These are phyloP conservation scores for Camellia sinensis DNA, from an alignment of 148 eudicot species.

Conservation along the genomic window DNA sequence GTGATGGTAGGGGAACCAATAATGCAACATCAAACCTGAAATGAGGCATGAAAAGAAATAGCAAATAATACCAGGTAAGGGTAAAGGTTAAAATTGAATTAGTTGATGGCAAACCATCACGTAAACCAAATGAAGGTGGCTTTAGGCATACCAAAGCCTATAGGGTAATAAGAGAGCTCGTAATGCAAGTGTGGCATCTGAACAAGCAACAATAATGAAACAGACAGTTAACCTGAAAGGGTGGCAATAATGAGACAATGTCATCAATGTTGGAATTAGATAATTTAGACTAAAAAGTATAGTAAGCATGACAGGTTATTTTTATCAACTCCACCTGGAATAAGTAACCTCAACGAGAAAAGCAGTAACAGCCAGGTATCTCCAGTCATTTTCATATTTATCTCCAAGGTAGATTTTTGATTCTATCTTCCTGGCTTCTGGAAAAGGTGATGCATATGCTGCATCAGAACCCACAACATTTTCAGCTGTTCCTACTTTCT, in stretches of 20 bases:
- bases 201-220: slow-evolving; percentile 80
- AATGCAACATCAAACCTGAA: slow-evolving; percentile 94
- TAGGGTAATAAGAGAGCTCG: slow-evolving; percentile 90
- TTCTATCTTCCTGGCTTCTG: slow-evolving; percentile 26
- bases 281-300: neutral
- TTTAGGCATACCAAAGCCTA: slow-evolving; percentile 68
- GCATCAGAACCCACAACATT: slow-evolving; percentile 26
- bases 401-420: slow-evolving; percentile 31
- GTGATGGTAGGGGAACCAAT: slow-evolving; percentile 71
- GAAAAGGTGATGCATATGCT: slow-evolving; percentile 16
- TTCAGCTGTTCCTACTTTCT: slow-evolving; percentile 24
- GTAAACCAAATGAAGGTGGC: neutral
- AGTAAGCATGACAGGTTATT: neutral
- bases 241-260: neutral
- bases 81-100: neutral
- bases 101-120: slow-evolving; percentile 3
- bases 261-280: slow-evolving; percentile 13
- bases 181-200: slow-evolving; percentile 89
- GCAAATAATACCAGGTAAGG: slow-evolving; percentile 13
- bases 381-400: slow-evolving; percentile 84
- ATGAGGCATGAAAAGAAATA: slow-evolving; percentile 16
- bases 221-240: slow-evolving; percentile 79
- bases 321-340: slow-evolving; percentile 49
- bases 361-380: slow-evolving; percentile 94
- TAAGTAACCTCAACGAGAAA: slow-evolving; percentile 60